These are phyloP conservation scores for Fusarium penzigii DNA, from an alignment of 2,329 filamentous ascomycete species.

Conservation along the genomic window DNA sequence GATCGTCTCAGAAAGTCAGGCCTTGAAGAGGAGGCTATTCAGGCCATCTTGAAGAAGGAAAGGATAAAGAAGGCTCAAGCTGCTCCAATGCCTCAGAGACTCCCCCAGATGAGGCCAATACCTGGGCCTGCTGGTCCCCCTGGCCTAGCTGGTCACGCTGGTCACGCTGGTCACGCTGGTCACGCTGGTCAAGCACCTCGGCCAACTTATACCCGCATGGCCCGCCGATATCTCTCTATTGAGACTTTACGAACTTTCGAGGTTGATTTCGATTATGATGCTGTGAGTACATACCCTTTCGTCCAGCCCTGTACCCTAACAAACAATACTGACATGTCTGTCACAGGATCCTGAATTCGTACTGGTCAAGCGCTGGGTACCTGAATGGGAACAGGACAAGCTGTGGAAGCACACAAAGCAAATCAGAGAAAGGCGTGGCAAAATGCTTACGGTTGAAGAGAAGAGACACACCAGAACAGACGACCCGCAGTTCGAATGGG, in stretches of 20 bases:
- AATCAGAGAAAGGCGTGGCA: conserved; percentile 57
- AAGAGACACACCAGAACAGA: conserved; percentile 40
- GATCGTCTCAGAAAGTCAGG: conserved; percentile 61
- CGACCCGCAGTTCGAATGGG: conserved; percentile 55
- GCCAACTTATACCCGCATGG: conserved; percentile 65
- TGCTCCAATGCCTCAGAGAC: conserved; percentile 4
- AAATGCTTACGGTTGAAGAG: conserved; percentile 51
- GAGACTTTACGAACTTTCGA: conserved; percentile 59
- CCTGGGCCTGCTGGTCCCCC: conserved; percentile 2
- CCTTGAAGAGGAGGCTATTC: conserved; percentile 59
- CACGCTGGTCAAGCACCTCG: conserved; percentile 27
- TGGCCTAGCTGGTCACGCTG: conserved; percentile 4
- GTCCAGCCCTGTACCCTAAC: neutral
- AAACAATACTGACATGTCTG: conserved; percentile 30
- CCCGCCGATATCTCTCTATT: conserved; percentile 60
- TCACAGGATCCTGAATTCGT: conserved; percentile 66
- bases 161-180: conserved; percentile 2
- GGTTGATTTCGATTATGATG: conserved; percentile 60
- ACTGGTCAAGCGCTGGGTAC: conserved; percentile 72
- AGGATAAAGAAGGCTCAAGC: conserved; percentile 41
- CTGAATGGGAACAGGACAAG: conserved; percentile 68
- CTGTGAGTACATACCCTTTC: conserved; percentile 42
- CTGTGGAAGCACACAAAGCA: conserved; percentile 71
- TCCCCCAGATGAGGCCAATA: conserved; percentile 2
- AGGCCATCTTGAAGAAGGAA: conserved; percentile 59